Evolutionary conservation across 306 rosid genomes (phyloP), one percentile per base, ranked within the genome.

Genomic region (Medicago arabica): DNA sequence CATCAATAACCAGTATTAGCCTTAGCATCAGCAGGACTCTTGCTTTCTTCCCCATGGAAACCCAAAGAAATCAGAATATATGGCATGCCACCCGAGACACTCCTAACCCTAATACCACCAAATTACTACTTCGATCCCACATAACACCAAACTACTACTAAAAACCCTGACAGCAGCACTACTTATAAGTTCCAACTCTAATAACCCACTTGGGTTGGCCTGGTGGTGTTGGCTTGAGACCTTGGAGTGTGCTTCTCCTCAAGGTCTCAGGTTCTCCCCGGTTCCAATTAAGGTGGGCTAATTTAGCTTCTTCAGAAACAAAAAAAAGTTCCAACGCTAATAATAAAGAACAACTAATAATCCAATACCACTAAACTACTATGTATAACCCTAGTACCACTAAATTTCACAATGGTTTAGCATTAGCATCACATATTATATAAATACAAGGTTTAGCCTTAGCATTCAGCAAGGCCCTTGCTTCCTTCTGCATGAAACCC

Each of bases 41-140:
- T 41, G 47, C 58, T 41, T 54, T 19, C 34, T 43, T 55, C 19
- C 68, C 50, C 16, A 44, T 14, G 8, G 25, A 68, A 43, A 31
- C 59, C 49, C 9, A 58, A 67, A 67, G 34, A 67, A 67, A 41
- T 39, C 57, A 7, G 53, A 76, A 47, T 41, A 67, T 43, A 46
- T 8, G 15, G 38, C 17, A 58, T 19, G 65, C 8, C 8, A 63
- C 47, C 28, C 0, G 4, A 11, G 49, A 16, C 69, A 64, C 66
- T 60, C 15, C 7, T 60, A 60, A 60, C 41, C 41, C 66, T 15
- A n/a, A 34, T 58, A 58, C 19, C 67, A 61, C 67, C 41, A 61
- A 61, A 61, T 14, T 61, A 61, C 67, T 61, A 31, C 44, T 61
- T 61, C 11, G 15, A 31, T 61, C 44, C 67, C 44, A 61, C 43